phyloP scores from a whole-genome alignment of 352 stramenopile species.

The Phytophthora tubulina region DNA sequence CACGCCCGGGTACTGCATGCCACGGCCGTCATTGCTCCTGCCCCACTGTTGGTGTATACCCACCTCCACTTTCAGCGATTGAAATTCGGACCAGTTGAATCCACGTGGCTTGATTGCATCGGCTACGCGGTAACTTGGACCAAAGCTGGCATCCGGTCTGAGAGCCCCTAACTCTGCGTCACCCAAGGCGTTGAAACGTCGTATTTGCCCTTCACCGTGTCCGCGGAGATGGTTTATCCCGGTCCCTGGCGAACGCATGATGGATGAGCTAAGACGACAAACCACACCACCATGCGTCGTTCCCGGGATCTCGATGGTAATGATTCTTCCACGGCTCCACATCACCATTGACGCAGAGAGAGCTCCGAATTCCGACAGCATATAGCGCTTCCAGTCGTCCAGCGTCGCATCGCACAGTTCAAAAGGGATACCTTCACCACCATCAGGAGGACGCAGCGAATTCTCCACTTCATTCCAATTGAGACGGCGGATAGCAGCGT shows the following conservation, averaged over 20 bases:
- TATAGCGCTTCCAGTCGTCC: slow-evolving; percentile 20
- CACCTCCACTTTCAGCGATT: slow-evolving; percentile 25
- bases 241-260: too few relatives aligned
- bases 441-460: slow-evolving; percentile 3
- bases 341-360: background rate
- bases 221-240: too few relatives aligned
- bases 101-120: background rate
- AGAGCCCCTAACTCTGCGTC: too few relatives aligned
- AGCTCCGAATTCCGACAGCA: slow-evolving; percentile 2
- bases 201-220: too few relatives aligned
- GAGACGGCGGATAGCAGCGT: background rate
- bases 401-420: slow-evolving; percentile 3
- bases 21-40: background rate
- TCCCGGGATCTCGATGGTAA: slow-evolving; percentile 1
- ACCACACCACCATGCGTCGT: too few relatives aligned
- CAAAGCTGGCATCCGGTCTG: slow-evolving; percentile 6
- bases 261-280: too few relatives aligned
- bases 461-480: slow-evolving; percentile 5
- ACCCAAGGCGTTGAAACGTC: too few relatives aligned
- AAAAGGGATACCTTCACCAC: slow-evolving; percentile 9
- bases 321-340: slow-evolving; percentile 4
- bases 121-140: background rate
- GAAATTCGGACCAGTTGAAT: background rate
- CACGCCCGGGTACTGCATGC: slow-evolving; percentile 7
- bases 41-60: slow-evolving; percentile 1